Evolutionary conservation across 345 rosid species (phyloP), one percentile per base, ranked within the genome.

Genomic region (Hibiscus mutabilis): DNA sequence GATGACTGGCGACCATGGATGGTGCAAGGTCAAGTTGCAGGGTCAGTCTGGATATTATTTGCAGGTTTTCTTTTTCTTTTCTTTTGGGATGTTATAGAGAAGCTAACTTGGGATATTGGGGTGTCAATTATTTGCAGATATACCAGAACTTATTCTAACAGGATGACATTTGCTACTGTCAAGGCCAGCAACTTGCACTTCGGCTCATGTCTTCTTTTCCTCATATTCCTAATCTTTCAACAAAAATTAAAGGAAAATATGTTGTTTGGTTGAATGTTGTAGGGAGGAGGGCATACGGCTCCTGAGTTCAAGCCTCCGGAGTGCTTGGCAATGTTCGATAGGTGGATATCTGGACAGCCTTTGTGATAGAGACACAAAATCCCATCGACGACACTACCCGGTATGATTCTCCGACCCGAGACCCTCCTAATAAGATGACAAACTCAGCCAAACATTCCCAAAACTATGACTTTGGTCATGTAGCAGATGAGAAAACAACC

Each of bases 261-360:
- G 62, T 4, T 18, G 44, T n/a, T 72, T 57, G 37, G 70, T 44
- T 46, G 31, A 69, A 18, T 67, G 11, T 71, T 81, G 66, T 52
- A 91, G 92, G 94, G 92, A 0, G 92, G 86, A 53, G 94, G 91
- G 13, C 92, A 85, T 79, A 78, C 84, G 15, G 85, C 87, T 15
- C 56, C 56, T 0, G 67, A 44, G 46, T 60, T 44, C 29, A 71
- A 27, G 29, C 58, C 58, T 14, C 29, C 57, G 2, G 69, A 72
- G 22, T 49, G 69, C 35, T 12, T 46, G 3, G 69, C 40, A 13
- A 61, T 72, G 75, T 33, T 72, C 24, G 10, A 33, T 18, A 14
- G 75, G 35, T 72, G 69, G 68, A 62, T 72, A 33, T 62, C 69
- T 14, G 35, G 55, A 51, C 19, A 47, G 29, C 60, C 69, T 31